Evolutionary conservation across 2,329 filamentous ascomycete genomes (phyloP).

Genomic region (Helminthosporium solani): DNA sequence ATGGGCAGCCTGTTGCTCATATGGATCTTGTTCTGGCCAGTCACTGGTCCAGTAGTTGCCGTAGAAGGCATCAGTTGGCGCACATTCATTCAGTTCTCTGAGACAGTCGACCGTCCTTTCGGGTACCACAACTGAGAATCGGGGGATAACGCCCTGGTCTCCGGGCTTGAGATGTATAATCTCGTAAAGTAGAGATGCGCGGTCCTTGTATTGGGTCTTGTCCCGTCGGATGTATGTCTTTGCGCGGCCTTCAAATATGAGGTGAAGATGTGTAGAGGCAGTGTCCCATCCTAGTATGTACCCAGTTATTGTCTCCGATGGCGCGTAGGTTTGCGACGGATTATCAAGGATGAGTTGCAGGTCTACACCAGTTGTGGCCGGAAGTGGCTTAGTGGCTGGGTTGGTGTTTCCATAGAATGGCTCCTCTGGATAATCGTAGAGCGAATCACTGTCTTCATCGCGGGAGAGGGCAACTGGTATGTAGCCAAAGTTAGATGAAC

Average conservation of each 20-base stretch:
- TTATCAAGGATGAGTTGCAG: constrained; percentile 14
- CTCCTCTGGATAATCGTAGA: constrained; percentile 8
- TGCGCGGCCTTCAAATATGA: constrained; percentile 15
- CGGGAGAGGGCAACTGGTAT: constrained; percentile 7
- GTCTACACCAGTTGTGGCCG: background rate
- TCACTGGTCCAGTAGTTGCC: constrained; percentile 10
- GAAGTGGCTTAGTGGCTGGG: background rate
- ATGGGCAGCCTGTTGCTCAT: constrained; percentile 9
- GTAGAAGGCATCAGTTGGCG: background rate
- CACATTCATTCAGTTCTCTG: constrained; percentile 2
- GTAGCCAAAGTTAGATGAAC: constrained; percentile 14
- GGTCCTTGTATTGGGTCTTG: constrained; percentile 9
- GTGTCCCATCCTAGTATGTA: constrained; percentile 13
- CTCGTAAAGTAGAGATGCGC: constrained; percentile 11
- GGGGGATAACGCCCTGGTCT: background rate
- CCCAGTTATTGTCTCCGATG: constrained; percentile 13
- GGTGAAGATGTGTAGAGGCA: constrained; percentile 7
- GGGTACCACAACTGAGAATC: constrained; percentile 14
- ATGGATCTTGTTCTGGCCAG: constrained; percentile 12
- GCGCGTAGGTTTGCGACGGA: constrained; percentile 11
- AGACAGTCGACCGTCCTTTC: background rate
- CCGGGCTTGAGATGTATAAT: constrained; percentile 7
- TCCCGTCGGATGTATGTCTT: constrained; percentile 6
- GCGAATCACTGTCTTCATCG: constrained; percentile 7
- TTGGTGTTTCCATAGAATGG: background rate